Conservation (phyloP, 164 flowering plant species). For the Sextonia rubra region DNA sequence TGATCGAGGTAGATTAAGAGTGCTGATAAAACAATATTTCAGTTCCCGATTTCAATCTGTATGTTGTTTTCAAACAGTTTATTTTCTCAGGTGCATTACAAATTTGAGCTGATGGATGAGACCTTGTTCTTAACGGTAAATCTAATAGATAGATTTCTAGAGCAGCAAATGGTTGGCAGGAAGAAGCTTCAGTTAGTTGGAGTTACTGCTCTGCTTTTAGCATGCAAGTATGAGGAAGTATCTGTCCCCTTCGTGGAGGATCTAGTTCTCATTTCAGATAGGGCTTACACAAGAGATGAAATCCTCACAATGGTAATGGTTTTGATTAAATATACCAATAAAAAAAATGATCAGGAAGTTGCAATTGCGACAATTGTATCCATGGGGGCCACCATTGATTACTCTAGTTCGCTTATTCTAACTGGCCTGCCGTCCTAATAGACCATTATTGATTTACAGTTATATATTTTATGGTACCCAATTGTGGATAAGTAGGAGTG, state of each 20-base stretch:
- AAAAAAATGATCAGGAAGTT: too few species aligned
- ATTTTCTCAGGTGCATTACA: constrained; percentile 70
- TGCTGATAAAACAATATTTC: not conserved
- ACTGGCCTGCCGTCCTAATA: too few species aligned
- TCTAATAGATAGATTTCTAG: constrained; percentile 75
- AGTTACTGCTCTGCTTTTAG: constrained; percentile 82
- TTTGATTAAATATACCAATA: too few species aligned
- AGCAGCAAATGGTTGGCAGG: constrained; percentile 46
- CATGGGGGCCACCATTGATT: too few species aligned
- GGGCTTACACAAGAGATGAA: constrained; percentile 69
- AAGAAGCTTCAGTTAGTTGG: constrained; percentile 92
- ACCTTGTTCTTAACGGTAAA: constrained; percentile 71
- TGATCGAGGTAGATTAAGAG: constrained; percentile 63
- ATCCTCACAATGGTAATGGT: constrained; percentile 75
- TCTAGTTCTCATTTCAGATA: constrained; percentile 74
- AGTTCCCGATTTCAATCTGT: not conserved
- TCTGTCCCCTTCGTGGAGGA: constrained; percentile 84
- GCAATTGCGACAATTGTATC: too few species aligned
- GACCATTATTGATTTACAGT: too few species aligned
- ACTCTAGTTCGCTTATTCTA: too few species aligned
- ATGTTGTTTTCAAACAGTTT: not conserved
- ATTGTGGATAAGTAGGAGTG: too few species aligned
- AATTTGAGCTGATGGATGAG: constrained; percentile 87
- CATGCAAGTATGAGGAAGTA: constrained; percentile 95
- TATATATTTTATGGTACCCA: too few species aligned